These are phyloP conservation scores for Saccharomyces hybrid DNA, from an alignment of 1,139 yeast genomes.

Conservation along the genomic window DNA sequence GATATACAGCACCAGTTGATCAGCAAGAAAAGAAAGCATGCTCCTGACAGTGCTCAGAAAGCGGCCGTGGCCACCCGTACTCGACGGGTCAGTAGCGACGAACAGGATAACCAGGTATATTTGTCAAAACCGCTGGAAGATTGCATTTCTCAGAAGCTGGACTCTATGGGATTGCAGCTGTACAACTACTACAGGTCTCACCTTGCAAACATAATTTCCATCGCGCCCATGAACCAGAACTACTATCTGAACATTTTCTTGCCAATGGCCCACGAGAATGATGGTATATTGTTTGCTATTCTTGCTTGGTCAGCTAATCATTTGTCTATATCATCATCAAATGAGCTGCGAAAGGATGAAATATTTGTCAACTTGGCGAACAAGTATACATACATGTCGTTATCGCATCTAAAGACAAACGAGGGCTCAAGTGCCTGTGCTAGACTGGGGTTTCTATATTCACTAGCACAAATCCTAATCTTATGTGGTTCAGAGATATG, in stretches of 20 bases:
- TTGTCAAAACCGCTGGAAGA: slow-evolving; percentile 21
- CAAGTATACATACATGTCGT: slow-evolving; percentile 16
- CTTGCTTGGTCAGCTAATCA: slow-evolving; percentile 65
- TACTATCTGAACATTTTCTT: slow-evolving; percentile 66
- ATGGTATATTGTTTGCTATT: slow-evolving; percentile 60
- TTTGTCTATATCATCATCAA: slow-evolving; percentile 34
- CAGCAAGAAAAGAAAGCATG: not conserved
- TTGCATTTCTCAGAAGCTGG: slow-evolving; percentile 31
- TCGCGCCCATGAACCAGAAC: slow-evolving; percentile 60
- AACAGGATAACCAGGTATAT: slow-evolving; percentile 1
- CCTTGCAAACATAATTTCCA: slow-evolving; percentile 51
- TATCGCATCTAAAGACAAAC: slow-evolving; percentile 11
- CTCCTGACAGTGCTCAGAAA: not conserved
- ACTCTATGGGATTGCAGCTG: slow-evolving; percentile 41
- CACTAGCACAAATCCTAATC: slow-evolving; percentile 56
- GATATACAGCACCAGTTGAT: slow-evolving; percentile 3
- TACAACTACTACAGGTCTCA: slow-evolving; percentile 62
- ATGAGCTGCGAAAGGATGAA: slow-evolving; percentile 42
- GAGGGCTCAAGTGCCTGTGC: not conserved
- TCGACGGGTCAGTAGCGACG: not conserved
- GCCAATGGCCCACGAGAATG: slow-evolving; percentile 66
- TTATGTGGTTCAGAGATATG: slow-evolving; percentile 69
- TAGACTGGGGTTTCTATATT: slow-evolving; percentile 10
- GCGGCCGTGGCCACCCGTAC: not conserved
- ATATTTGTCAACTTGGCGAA: slow-evolving; percentile 31